Base-by-base conservation (phyloP, 2,329 filamentous ascomycete genomes). In the Dichotomopilus funicola region DNA sequence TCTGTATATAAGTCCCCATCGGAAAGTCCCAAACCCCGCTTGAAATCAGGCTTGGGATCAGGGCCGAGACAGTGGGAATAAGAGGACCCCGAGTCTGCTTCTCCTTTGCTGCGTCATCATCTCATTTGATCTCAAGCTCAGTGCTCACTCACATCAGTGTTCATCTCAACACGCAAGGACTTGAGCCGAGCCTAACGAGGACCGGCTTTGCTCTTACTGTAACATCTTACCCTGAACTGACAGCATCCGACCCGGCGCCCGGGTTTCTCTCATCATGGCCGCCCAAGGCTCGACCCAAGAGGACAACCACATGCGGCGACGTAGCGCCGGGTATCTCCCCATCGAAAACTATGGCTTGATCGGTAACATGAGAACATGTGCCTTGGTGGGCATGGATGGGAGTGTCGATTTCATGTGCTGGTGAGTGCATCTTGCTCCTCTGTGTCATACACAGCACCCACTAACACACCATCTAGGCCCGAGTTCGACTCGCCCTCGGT, bases 271-370 rank as follows among this genome's bases (percentile, higher is more conserved):
- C 50, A 58, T 48, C 49, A 73, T 75, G 71, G 62, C 70, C 34
- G 61, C 66, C 40, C 66, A 69, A 47, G 67, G 64, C 43, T 61
- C 70, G 19, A 66, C 67, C 9, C 42, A 66, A 61, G 11, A 70
- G 27, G 52, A 61, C 40, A 57, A 61, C 58, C 58, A 66, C 48
- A 56, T 70, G 67, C 72, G 67, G 66, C 68, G 50, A 43, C 61
- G 62, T 2, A 53, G 61, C 31, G 72, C 70, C 10, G 79, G 78
- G 36, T 82, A 82, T 62, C 73, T 81, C 34, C 79, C 79, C 47
- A 87, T 89, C 61, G 87, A 90, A 66, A 82, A 90, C 69, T 90
- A 90, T 75, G 87, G 87, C 54, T 79, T 91, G 70, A 88, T 91
- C 63, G 87, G 87, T 31, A 89, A 90, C 65, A 89, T 91, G 86